phyloP scores from a whole-genome alignment of 345 rosid species.

The Eucalyptus tenuipes region DNA sequence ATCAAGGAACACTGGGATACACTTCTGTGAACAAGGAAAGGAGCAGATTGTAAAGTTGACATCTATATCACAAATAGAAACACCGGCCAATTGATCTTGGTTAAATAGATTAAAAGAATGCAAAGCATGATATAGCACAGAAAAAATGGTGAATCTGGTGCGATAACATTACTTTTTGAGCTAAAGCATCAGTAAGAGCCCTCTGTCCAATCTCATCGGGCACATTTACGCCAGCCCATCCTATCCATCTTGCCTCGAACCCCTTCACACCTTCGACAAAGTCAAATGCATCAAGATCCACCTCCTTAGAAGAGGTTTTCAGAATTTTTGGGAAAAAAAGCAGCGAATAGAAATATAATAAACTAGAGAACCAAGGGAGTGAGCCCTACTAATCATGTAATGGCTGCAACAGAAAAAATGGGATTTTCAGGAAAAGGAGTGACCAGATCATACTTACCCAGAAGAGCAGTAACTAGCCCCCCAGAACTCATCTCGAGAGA shows the following conservation, averaged over 20 bases:
- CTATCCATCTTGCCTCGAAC: slow-evolving; percentile 98
- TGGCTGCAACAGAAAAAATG: background rate
- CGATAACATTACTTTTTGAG: slow-evolving; percentile 54
- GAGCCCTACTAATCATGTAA: background rate
- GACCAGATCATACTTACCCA: slow-evolving; percentile 33
- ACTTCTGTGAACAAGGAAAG: slow-evolving; percentile 44
- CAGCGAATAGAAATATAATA: background rate
- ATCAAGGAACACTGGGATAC: slow-evolving; percentile 98
- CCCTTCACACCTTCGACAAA: slow-evolving; percentile 81
- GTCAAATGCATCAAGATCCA: slow-evolving; percentile 14
- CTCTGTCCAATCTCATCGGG: slow-evolving; percentile 92
- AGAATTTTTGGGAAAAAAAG: background rate
- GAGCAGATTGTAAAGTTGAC: background rate
- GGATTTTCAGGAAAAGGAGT: background rate
- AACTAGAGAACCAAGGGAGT: background rate
- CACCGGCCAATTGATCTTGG: background rate
- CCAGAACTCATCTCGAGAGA: slow-evolving; percentile 96
- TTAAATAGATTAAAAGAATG: background rate
- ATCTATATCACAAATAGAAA: background rate
- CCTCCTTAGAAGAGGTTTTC: background rate
- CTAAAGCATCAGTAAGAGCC: slow-evolving; percentile 91
- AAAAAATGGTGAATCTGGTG: background rate
- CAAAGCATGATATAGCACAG: background rate
- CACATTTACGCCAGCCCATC: slow-evolving; percentile 99
- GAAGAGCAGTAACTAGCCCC: slow-evolving; percentile 90